Conservation (phyloP, 1,284 basidiomycete species). For the Cutaneotrichosporon daszewskae region DNA sequence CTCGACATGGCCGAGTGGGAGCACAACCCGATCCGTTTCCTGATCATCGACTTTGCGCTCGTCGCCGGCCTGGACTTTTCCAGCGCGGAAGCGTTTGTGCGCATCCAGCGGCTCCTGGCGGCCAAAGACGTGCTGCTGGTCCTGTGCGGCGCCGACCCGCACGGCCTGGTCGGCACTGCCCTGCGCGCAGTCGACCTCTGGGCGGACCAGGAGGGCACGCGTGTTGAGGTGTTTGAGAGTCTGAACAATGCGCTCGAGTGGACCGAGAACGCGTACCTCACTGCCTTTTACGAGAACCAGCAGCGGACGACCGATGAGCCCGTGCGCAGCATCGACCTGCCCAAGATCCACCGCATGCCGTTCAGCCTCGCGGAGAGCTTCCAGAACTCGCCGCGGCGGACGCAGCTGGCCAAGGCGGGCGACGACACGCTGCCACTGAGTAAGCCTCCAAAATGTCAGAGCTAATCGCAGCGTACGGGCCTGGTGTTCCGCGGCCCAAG, state of each 20-base stretch:
- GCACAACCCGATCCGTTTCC: conserved; percentile 77
- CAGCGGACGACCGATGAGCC: conserved; percentile 16
- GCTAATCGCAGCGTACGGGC: neutral
- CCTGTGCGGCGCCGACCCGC: conserved; percentile 71
- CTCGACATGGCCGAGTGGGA: conserved; percentile 71
- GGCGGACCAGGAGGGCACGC: conserved; percentile 56
- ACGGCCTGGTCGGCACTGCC: conserved; percentile 63
- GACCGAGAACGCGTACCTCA: conserved; percentile 81
- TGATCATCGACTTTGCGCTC: conserved; percentile 76
- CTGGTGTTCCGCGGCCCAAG: too few relatives aligned
- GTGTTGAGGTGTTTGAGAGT: conserved; percentile 74
- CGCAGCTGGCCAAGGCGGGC: conserved; percentile 72
- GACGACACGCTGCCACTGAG: conserved; percentile 46
- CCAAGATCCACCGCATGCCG: conserved; percentile 38
- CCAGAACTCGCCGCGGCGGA: conserved; percentile 65
- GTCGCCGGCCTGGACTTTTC: conserved; percentile 92
- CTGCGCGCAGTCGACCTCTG: conserved; percentile 70
- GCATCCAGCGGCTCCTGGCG: conserved; percentile 75
- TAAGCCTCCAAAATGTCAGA: neutral
- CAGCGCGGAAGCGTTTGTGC: conserved; percentile 88
- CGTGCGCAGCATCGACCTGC: conserved; percentile 34
- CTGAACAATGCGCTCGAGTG: conserved; percentile 93
- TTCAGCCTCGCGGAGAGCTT: conserved; percentile 56
- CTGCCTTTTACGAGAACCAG: conserved; percentile 46
- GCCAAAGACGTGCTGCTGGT: conserved; percentile 76